Percentiles rank a stretch among this genome's conserved stretches.
These are phyloP conservation scores for Austroboletus niveus DNA, from an alignment of 1,284 basidiomycete species.

Conservation along the genomic window DNA sequence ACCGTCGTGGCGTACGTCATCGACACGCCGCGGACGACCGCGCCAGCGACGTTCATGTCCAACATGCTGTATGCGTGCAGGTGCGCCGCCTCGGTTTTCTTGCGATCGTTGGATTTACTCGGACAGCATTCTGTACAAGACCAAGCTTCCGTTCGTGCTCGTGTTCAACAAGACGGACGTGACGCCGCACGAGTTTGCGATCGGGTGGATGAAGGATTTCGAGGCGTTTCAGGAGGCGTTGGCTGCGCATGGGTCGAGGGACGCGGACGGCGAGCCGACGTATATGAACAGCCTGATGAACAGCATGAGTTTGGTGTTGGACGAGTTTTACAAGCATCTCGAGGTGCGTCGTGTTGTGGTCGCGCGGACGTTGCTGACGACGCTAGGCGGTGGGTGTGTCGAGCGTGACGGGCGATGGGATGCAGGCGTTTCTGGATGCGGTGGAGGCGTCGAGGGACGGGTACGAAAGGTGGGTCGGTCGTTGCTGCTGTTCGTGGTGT, in stretches of 20 bases:
- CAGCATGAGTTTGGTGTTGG: slow-evolving; percentile 96
- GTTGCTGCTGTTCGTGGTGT: not conserved
- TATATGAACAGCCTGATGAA: slow-evolving; percentile 99
- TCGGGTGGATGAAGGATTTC: slow-evolving; percentile 99
- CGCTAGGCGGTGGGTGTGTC: slow-evolving; percentile 90
- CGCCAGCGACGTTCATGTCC: slow-evolving; percentile 98
- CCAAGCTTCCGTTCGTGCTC: slow-evolving; percentile 93
- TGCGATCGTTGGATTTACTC: not conserved
- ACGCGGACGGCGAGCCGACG: slow-evolving; percentile 87
- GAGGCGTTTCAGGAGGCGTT: slow-evolving; percentile 82
- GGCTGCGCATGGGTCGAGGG: slow-evolving; percentile 63
- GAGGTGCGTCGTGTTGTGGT: slow-evolving; percentile 50
- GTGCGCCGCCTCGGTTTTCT: slow-evolving; percentile 40
- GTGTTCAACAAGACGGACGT: slow-evolving; percentile 99
- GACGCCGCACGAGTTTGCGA: slow-evolving; percentile 83
- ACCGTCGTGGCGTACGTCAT: slow-evolving; percentile 97
- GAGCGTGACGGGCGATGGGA: slow-evolving; percentile 91
- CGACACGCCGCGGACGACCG: slow-evolving; percentile 93
- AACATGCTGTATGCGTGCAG: slow-evolving; percentile 99
- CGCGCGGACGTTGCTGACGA: not conserved
- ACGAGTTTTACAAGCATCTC: slow-evolving; percentile 98
- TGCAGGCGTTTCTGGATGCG: slow-evolving; percentile 88
- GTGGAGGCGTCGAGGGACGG: slow-evolving; percentile 86
- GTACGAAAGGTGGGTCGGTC: slow-evolving; percentile 71
- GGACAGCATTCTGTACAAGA: slow-evolving; percentile 94